Conservation (phyloP, 169 alveolate genomes). For the Cryptosporidium xiaoi region DNA sequence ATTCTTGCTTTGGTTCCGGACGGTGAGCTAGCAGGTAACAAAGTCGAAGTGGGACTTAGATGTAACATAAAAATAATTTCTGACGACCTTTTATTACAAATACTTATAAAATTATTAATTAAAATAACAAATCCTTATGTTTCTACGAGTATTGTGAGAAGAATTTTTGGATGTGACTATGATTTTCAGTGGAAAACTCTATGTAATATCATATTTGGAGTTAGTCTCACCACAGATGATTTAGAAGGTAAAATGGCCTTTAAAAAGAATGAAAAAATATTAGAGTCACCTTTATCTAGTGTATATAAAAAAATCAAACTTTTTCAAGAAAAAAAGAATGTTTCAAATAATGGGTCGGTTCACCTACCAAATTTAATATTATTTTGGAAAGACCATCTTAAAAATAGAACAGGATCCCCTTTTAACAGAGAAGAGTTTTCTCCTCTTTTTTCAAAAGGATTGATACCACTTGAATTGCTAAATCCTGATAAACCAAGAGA, state of each 20-base stretch:
- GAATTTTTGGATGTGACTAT: neutral
- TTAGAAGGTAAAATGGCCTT: neutral
- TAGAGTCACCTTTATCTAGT: constrained; percentile 60
- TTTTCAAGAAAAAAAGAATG: neutral
- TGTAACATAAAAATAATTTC: constrained; percentile 16
- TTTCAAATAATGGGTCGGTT: constrained; percentile 1
- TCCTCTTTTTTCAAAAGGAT: constrained; percentile 11
- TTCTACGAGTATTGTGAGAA: constrained; percentile 18
- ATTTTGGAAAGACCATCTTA: constrained; percentile 31
- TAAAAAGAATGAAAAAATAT: constrained; percentile 1
- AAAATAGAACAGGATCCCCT: constrained; percentile 38
- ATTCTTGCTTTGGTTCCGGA: neutral
- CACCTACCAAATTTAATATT: constrained; percentile 2
- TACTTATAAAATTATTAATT: neutral
- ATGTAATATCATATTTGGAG: constrained; percentile 23
- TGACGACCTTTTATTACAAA: constrained; percentile 42
- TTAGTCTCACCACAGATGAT: too few species aligned
- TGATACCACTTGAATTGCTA: constrained; percentile 54
- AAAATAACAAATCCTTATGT: neutral
- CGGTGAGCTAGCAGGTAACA: neutral
- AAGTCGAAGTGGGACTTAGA: constrained; percentile 11
- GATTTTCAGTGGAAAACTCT: constrained; percentile 42
- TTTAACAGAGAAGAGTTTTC: constrained; percentile 60
- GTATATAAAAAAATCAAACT: constrained; percentile 54
- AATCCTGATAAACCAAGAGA: neutral